Percentiles rank a stretch among this genome's conserved stretches.
Conservation (phyloP, 2,329 filamentous ascomycete species). For the Aulographum hederae region DNA sequence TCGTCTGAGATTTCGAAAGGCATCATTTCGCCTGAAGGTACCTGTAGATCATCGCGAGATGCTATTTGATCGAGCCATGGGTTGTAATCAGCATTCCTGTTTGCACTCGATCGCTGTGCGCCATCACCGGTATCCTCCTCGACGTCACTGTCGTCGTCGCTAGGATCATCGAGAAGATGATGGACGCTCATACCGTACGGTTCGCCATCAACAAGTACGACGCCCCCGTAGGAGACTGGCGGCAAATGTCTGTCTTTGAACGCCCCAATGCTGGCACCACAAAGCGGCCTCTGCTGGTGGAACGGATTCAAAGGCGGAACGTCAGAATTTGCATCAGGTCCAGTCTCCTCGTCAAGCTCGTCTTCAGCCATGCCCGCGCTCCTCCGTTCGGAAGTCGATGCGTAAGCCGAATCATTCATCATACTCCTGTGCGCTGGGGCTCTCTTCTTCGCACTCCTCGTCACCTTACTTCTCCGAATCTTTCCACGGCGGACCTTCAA, state of each 20-base stretch:
- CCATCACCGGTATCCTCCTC: slow-evolving; percentile 14
- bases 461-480: slow-evolving; percentile 41
- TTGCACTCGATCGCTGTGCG: slow-evolving; percentile 26
- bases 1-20: slow-evolving; percentile 35
- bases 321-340: slow-evolving; percentile 18
- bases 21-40: slow-evolving; percentile 12
- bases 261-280: slow-evolving; percentile 84
- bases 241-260: slow-evolving; percentile 76
- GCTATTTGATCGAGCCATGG: slow-evolving; percentile 19
- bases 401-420: slow-evolving; percentile 15
- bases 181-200: slow-evolving; percentile 92
- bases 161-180: slow-evolving; percentile 67
- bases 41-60: slow-evolving; percentile 14
- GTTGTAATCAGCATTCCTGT: slow-evolving; percentile 10
- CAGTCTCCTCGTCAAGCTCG: too few species aligned
- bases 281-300: slow-evolving; percentile 61
- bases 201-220: slow-evolving; percentile 68
- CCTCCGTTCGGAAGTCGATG: too few species aligned
- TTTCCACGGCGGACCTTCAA: slow-evolving; percentile 57
- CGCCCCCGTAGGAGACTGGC: slow-evolving; percentile 77
- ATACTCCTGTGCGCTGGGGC: slow-evolving; percentile 19
- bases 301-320: slow-evolving; percentile 43
- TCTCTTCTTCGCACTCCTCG: slow-evolving; percentile 9
- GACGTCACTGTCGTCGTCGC: slow-evolving; percentile 31
- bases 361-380: too few species aligned